A percentile compares a stretch with the other conserved stretches of the same genome.
Evolutionary conservation across 257 asterid genomes (phyloP).

Genomic region (Solanum pinnatisectum): DNA sequence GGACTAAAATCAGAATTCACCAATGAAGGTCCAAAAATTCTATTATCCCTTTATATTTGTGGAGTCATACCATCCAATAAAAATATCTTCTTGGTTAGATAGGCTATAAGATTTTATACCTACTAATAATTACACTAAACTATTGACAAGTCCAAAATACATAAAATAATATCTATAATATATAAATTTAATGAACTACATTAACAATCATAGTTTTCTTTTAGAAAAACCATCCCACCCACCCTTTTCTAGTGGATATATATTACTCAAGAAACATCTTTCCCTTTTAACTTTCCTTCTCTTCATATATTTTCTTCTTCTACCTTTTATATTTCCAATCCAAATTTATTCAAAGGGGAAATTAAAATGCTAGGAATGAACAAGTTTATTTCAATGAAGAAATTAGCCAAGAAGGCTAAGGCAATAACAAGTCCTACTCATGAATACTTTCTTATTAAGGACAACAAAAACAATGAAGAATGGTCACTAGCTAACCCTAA

Average conservation of each 20-base stretch:
- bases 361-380: slow-evolving; percentile 41
- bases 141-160: not conserved
- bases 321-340: not conserved
- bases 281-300: not conserved
- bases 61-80: not conserved
- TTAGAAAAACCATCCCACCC: slow-evolving; percentile 21
- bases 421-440: not conserved
- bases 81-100: not conserved
- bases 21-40: not conserved
- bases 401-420: slow-evolving; percentile 48
- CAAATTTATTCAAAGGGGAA: not conserved
- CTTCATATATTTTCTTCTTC: not conserved
- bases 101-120: not conserved
- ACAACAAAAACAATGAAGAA: not conserved
- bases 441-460: slow-evolving; percentile 24
- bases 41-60: not conserved
- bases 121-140: not conserved
- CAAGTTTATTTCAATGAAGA: slow-evolving; percentile 53
- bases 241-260: not conserved
- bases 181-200: not conserved
- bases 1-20: not conserved
- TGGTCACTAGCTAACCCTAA: not conserved
- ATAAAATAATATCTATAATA: not conserved
- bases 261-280: not conserved
- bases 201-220: not conserved